Base-by-base conservation (phyloP, 768 basidiomycete species). In the Tulasnella sp. region DNA sequence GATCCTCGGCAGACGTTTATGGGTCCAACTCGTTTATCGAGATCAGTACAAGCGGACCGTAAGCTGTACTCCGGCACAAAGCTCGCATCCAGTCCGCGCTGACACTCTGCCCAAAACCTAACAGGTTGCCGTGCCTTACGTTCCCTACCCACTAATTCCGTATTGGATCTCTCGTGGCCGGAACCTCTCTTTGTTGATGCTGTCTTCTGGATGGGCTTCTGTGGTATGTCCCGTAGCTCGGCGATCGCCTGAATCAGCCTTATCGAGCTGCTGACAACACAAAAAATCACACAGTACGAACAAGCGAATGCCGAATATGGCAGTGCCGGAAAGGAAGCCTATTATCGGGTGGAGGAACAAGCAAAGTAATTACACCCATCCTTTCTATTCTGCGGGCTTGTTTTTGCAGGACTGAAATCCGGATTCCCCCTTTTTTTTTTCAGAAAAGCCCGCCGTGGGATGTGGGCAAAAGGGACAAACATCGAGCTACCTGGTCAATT, bases 31-130 rank as follows among this genome's bases (percentile, higher is more conserved):
- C 10, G 80, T 94, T 58, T 87, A 89, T 9, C 90, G 90, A 71
- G 97, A 98, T 83, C 96, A 96, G 82, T 98, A 97, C 84, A 86
- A 87, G 5, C 92, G 97, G 24, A 88, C 94, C 27, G 97, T 96
- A 81, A 79, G 92, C 87, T 18, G 19, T 71, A 18, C 21, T 82
- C 76, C 58, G n/a, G n/a, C 62, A 81, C 27, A 68, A 78, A 4
- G 24, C 21, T 0, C 42, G 2, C 31, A 42, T 9, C 9, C 24
- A 52, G n/a, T n/a, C 39, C 48, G 3, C 0, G 27, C 36, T 56
- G 68, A 39, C n/a, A 36, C 75, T 77, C 19, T 27, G 42, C 5
- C 46, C 8, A 73, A 40, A 52, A 72, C 24, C 78, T n/a, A 9
- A 38, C 81, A 96, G 94, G 92, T 96, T 6, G 89, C 92, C 4